Base-by-base conservation (phyloP, 257 asterid genomes). In the Dorcoceras hygrometricum region DNA sequence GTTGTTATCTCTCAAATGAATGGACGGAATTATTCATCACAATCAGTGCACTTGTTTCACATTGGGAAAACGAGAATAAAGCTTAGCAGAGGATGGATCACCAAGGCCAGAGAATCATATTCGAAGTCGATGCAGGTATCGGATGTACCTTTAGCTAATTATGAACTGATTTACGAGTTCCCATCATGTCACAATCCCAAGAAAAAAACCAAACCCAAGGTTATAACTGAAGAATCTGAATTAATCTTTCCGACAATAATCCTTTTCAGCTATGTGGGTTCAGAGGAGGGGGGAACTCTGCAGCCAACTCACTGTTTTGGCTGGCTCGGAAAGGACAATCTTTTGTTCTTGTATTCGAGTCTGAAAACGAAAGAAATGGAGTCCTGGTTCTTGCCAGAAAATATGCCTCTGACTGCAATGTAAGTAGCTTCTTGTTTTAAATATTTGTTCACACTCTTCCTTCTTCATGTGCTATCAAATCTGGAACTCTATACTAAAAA, bases 271-370 rank as follows among this genome's bases (percentile, higher is more conserved):
- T 92, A 31, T 92, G 91, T 70, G 98, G 98, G 73, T 93, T 93
- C 71, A 82, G 99, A 82, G 99, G 99, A 59, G 99, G 99, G 0
- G 99, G 99, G 57, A 93, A 88, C 78, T 82, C 99, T 51, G 96
- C 99, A 23, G 86, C 92, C 23, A 93, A 93, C 81, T 86, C 97
- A 19, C 81, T 93, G 64, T 90, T 78, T 77, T 93, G 99, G 99
- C 97, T 82, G 79, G 89, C 96, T 26, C 80, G 96, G 19, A 93
- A 85, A 79, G 95, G 97, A 27, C 96, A 90, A 61, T 82, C 90
- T 20, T 93, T 90, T 55, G 97, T 93, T 75, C 78, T 93, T 22
- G 95, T 88, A 46, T 88, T 93, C 32, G 97, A 90, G 66, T 82
- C 95, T 2, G 99, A 93, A 75, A 72, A 76, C 58, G 97, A 90